Percentiles rank a stretch among this genome's conserved stretches.
phyloP scores from a whole-genome alignment of 805 yeast genomes.

The Hagleromyces aurorensis region DNA sequence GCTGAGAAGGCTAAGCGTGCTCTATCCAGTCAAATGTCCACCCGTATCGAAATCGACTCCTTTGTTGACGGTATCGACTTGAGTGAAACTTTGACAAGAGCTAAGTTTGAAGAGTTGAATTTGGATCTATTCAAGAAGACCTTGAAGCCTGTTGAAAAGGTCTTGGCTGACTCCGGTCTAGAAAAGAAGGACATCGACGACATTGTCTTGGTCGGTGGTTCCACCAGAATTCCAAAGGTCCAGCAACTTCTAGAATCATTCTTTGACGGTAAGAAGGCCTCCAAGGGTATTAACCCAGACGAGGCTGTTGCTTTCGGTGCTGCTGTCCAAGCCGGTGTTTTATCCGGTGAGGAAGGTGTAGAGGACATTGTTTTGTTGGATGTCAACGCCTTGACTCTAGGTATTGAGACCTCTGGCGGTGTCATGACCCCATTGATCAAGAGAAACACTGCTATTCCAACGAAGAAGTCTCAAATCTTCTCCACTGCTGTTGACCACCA shows the following conservation, averaged over 20 bases:
- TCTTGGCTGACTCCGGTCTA: conserved; percentile 85
- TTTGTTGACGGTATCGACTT: conserved; percentile 92
- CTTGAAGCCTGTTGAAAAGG: conserved; percentile 92
- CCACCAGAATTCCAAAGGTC: conserved; percentile 98
- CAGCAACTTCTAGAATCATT: conserved; percentile 85
- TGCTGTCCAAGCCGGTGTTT: conserved; percentile 97
- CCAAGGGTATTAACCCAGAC: conserved; percentile 97
- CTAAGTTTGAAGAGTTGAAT: conserved; percentile 95
- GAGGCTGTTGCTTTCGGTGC: conserved; percentile 99
- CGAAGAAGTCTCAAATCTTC: conserved; percentile 90
- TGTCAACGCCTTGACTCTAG: conserved; percentile 88
- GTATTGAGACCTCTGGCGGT: conserved; percentile 97
- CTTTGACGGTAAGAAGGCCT: conserved; percentile 92
- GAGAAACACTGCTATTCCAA: conserved; percentile 93
- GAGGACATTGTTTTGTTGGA: conserved; percentile 85
- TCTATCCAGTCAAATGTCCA: conserved; percentile 88
- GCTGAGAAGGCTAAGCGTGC: conserved; percentile 98
- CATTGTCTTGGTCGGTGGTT: conserved; percentile 97
- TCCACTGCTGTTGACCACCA: conserved; percentile 96
- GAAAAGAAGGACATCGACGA: conserved; percentile 85
- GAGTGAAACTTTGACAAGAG: conserved; percentile 91
- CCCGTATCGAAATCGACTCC: conserved; percentile 94
- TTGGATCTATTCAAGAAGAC: conserved; percentile 89
- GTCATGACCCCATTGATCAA: conserved; percentile 93
- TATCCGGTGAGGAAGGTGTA: conserved; percentile 91